Evolutionary conservation across 306 rosid species (phyloP).

Genomic region (Acacia crassicarpa): DNA sequence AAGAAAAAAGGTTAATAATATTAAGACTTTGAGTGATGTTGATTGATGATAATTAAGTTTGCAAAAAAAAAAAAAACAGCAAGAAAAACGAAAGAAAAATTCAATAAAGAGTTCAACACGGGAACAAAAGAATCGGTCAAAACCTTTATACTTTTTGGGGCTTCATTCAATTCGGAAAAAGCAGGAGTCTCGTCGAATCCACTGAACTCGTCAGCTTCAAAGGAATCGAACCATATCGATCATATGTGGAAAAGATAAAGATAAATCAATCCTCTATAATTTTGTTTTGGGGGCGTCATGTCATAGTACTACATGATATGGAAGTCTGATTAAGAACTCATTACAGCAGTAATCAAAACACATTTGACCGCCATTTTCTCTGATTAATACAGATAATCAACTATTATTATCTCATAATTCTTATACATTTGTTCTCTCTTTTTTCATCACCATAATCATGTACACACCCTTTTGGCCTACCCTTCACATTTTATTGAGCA

Average conservation of each 20-base stretch:
- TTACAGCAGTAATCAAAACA: not conserved
- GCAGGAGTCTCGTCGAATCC: not conserved
- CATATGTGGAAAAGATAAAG: not conserved
- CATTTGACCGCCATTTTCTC: not conserved
- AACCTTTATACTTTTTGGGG: not conserved
- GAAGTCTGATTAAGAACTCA: slow-evolving; percentile 2
- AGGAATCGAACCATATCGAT: not conserved
- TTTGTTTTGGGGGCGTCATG: not conserved
- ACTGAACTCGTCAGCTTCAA: not conserved
- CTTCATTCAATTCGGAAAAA: not conserved
- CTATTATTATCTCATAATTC: not conserved
- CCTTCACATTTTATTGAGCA: not conserved
- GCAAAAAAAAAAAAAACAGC: not conserved
- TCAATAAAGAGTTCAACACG: not conserved
- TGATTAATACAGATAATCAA: not conserved
- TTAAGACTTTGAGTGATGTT: not conserved
- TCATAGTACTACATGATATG: not conserved
- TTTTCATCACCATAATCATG: not conserved
- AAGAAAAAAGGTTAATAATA: not conserved
- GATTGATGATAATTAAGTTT: not conserved
- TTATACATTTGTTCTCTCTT: not conserved
- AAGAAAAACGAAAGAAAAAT: not conserved
- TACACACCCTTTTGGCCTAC: not conserved
- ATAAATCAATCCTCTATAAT: not conserved
- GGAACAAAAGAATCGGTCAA: not conserved